These are phyloP conservation scores for Magnaporthales sp. DNA, from an alignment of 2,329 filamentous ascomycete genomes.

Conservation along the genomic window DNA sequence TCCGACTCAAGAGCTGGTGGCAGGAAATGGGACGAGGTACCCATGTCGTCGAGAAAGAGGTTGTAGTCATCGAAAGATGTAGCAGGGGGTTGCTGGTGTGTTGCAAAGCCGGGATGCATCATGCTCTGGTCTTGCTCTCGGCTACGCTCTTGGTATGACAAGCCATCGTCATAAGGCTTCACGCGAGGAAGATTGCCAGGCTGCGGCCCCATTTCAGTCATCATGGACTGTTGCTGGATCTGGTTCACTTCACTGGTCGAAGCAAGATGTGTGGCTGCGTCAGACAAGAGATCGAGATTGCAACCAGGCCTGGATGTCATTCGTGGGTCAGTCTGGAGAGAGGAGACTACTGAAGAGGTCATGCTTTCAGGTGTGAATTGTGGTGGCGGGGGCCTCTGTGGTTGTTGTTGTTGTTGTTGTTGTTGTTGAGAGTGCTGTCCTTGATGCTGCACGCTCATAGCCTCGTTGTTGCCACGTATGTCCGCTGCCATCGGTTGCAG, in stretches of 20 bases:
- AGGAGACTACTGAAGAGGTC: conserved; percentile 25
- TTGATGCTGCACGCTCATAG: conserved; percentile 32
- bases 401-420: conserved; percentile 17
- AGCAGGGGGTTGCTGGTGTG: conserved; percentile 25
- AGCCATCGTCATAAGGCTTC: conserved; percentile 40
- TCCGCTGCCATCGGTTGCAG: conserved; percentile 35
- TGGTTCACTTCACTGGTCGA: conserved; percentile 45
- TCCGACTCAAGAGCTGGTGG: conserved; percentile 46
- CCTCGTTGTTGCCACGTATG: conserved; percentile 35
- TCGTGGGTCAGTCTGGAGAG: conserved; percentile 38
- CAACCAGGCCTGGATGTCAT: conserved; percentile 36
- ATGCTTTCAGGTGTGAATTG: conserved; percentile 31
- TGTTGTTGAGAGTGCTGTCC: conserved; percentile 18
- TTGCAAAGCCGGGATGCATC: conserved; percentile 29
- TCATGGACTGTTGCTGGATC: conserved; percentile 39
- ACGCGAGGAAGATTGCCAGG: conserved; percentile 32
- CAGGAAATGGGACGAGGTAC: conserved; percentile 43
- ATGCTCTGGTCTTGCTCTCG: conserved; percentile 34
- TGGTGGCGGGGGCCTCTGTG: conserved; percentile 18
- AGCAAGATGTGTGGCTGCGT: conserved; percentile 44
- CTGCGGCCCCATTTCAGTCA: conserved; percentile 33
- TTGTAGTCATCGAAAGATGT: conserved; percentile 47
- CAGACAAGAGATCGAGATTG: conserved; percentile 50
- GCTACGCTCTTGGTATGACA: conserved; percentile 38
- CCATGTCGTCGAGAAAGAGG: conserved; percentile 49